A percentile compares a stretch with the other conserved stretches of the same genome.
Evolutionary conservation across 192 early-diverging fungal genomes (phyloP).

Genomic region (Coemansia sp.): DNA sequence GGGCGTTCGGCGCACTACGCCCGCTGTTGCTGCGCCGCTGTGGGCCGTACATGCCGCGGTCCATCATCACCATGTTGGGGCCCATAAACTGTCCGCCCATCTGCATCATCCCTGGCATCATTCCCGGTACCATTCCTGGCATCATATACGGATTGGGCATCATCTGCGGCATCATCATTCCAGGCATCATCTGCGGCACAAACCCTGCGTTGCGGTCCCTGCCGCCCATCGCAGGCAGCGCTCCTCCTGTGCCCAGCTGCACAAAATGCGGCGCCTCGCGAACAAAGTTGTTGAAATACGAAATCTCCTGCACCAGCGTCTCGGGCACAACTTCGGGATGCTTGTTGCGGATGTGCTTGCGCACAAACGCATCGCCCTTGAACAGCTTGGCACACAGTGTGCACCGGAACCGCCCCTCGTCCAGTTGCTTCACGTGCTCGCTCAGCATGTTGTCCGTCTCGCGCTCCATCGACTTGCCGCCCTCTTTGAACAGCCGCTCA

Average conservation of each 20-base stretch:
- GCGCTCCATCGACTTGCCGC: slow-evolving; percentile 54
- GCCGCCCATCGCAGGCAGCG: slow-evolving; percentile 21
- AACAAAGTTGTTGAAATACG: slow-evolving; percentile 87
- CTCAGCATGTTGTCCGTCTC: slow-evolving; percentile 48
- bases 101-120: slow-evolving; percentile 50
- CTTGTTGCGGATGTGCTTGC: slow-evolving; percentile 90
- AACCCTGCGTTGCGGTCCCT: slow-evolving; percentile 26
- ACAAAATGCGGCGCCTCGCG: slow-evolving; percentile 78
- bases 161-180: slow-evolving; percentile 55
- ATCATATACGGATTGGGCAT: slow-evolving; percentile 49
- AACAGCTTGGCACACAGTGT: slow-evolving; percentile 90
- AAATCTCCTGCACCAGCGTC: slow-evolving; percentile 62
- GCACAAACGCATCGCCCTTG: slow-evolving; percentile 88
- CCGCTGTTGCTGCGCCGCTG: slow-evolving; percentile 21
- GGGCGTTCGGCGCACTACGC: slow-evolving; percentile 13
- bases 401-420: slow-evolving; percentile 87
- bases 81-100: slow-evolving; percentile 54
- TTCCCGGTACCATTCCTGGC: slow-evolving; percentile 44
- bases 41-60: slow-evolving; percentile 39
- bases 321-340: slow-evolving; percentile 70
- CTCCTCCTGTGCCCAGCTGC: slow-evolving; percentile 46
- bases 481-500: slow-evolving; percentile 52
- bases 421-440: slow-evolving; percentile 53
- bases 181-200: slow-evolving; percentile 50
- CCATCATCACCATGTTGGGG: slow-evolving; percentile 46